Percentiles rank a stretch among this genome's conserved stretches.
Evolutionary conservation across 1,139 yeast genomes (phyloP).

Genomic region (Blastobotrys proliferans): DNA sequence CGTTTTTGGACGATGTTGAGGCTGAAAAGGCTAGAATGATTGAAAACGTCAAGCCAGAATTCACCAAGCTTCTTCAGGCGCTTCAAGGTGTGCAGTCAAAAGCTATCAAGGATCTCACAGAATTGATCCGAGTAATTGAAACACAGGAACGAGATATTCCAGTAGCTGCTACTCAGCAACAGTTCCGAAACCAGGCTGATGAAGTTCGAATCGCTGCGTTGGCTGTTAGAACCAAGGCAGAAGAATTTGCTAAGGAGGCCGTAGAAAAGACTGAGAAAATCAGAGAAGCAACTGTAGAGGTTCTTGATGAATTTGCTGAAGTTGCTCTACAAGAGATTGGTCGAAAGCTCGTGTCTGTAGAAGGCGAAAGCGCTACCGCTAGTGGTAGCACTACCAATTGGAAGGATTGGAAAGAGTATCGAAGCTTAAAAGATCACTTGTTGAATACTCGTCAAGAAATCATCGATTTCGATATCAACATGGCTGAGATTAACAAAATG

Average conservation of each 20-base stretch:
- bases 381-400: slow-evolving; percentile 40
- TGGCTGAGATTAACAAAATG: slow-evolving; percentile 48
- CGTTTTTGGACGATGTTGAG: slow-evolving; percentile 32
- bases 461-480: slow-evolving; percentile 46
- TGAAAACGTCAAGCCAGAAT: slow-evolving; percentile 24
- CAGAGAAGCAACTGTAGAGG: slow-evolving; percentile 36
- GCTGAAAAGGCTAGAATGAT: slow-evolving; percentile 27
- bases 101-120: slow-evolving; percentile 21
- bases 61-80: slow-evolving; percentile 25
- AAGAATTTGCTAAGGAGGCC: slow-evolving; percentile 31
- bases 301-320: slow-evolving; percentile 39
- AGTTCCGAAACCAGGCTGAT: slow-evolving; percentile 30
- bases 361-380: slow-evolving; percentile 17
- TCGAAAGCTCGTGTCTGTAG: slow-evolving; percentile 29
- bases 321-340: slow-evolving; percentile 37
- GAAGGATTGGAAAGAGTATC: slow-evolving; percentile 66
- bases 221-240: slow-evolving; percentile 32
- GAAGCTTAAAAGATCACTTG: slow-evolving; percentile 52
- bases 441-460: slow-evolving; percentile 55
- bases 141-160: slow-evolving; percentile 18
- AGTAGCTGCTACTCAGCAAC: slow-evolving; percentile 24
- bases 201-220: slow-evolving; percentile 29
- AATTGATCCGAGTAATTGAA: slow-evolving; percentile 20
- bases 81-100: slow-evolving; percentile 23
- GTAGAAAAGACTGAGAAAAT: slow-evolving; percentile 34